phyloP scores from a whole-genome alignment of 805 yeast species.

The Saturnispora saitoi region DNA sequence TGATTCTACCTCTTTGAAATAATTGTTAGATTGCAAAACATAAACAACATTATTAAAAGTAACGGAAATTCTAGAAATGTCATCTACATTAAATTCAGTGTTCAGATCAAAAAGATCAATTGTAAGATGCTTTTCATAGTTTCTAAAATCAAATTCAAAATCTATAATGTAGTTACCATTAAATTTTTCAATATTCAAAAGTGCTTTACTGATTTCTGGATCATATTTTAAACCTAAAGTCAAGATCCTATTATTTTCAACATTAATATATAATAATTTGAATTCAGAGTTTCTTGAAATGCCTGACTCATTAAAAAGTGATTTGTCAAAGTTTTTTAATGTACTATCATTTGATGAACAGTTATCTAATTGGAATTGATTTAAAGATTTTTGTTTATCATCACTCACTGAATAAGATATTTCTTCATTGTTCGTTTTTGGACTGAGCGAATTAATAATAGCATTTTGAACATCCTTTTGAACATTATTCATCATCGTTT shows the following conservation, averaged over 20 bases:
- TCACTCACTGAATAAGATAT: not conserved
- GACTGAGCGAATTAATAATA: not conserved
- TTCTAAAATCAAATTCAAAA: not conserved
- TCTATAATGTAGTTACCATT: not conserved
- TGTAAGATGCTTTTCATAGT: conserved; percentile 3
- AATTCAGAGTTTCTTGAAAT: not conserved
- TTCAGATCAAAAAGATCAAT: not conserved
- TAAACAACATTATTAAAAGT: not conserved
- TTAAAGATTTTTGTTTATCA: not conserved
- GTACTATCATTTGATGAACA: not conserved
- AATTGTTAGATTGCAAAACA: not conserved
- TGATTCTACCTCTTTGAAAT: not conserved
- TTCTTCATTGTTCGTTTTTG: not conserved
- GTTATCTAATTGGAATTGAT: too few species aligned
- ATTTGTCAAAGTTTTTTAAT: not conserved
- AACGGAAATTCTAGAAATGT: conserved; percentile 3
- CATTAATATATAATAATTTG: not conserved
- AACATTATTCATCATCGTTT: not conserved
- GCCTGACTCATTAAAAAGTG: too few species aligned
- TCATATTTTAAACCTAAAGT: not conserved
- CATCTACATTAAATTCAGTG: not conserved
- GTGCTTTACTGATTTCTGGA: not conserved
- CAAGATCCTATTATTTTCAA: conserved; percentile 1
- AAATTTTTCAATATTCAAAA: conserved; percentile 1
- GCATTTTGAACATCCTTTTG: not conserved